Percentiles rank a stretch among this genome's conserved stretches.
Evolutionary conservation across 805 yeast species (phyloP).

Genomic region (Kodamaea fukazawae): DNA sequence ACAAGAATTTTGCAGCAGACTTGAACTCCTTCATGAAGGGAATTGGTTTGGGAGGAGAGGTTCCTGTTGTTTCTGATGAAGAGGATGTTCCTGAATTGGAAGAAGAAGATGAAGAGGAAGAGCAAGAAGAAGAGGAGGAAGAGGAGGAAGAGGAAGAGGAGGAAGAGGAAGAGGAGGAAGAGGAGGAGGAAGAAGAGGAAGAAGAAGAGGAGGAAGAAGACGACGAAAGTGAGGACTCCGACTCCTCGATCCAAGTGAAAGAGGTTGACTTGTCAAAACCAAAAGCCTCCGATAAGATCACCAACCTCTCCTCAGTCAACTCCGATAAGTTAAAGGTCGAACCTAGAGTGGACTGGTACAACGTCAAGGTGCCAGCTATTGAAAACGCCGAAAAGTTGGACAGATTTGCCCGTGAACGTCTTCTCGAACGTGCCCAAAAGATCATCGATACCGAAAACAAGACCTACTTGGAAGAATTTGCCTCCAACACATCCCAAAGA

Average conservation of each 20-base stretch:
- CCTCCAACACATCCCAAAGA: conserved; percentile 74
- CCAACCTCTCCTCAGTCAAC: conserved; percentile 47
- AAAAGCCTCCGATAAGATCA: conserved; percentile 26
- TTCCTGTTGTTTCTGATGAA: conserved; percentile 29
- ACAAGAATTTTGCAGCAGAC: conserved; percentile 49
- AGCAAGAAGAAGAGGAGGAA: conserved; percentile 34
- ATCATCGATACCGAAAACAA: conserved; percentile 70
- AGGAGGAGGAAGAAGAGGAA: conserved; percentile 12
- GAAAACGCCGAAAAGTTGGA: conserved; percentile 38
- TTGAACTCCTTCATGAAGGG: conserved; percentile 60
- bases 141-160: conserved; percentile 25
- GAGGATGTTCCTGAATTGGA: conserved; percentile 15
- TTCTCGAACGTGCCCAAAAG: conserved; percentile 64
- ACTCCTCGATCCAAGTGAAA: conserved; percentile 11
- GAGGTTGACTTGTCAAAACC: conserved; percentile 10
- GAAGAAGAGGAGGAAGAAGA: conserved; percentile 12
- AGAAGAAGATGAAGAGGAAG: conserved; percentile 24
- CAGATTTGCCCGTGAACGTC: conserved; percentile 55
- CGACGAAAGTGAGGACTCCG: conserved; percentile 12
- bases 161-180: conserved; percentile 16
- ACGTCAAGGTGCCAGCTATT: conserved; percentile 25
- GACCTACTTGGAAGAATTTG: conserved; percentile 67
- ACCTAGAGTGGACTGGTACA: conserved; percentile 74
- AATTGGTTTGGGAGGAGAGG: conserved; percentile 55
- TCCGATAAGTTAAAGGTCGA: conserved; percentile 58